Conservation (phyloP, 371 early-diverging fungal genomes). For the Apophysomyces sp. region DNA sequence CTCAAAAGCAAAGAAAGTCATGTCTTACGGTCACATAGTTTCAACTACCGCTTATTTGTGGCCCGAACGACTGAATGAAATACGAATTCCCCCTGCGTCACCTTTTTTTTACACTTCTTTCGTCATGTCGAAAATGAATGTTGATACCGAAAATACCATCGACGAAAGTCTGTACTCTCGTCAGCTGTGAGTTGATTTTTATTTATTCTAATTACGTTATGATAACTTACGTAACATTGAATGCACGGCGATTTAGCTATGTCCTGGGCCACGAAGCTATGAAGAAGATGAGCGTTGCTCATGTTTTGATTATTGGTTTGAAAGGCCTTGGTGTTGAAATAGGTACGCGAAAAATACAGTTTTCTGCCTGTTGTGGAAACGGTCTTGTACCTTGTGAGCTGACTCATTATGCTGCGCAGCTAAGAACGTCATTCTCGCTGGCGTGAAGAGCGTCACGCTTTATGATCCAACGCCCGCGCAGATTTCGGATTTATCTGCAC, state of each 20-base stretch:
- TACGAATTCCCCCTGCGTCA: background rate
- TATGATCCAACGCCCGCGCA: conserved; percentile 84
- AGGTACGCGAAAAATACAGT: conserved; percentile 48
- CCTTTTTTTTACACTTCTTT: background rate
- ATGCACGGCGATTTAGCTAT: conserved; percentile 62
- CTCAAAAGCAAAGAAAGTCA: too few relatives aligned
- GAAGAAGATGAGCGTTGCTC: conserved; percentile 97
- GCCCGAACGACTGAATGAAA: too few relatives aligned
- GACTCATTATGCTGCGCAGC: conserved; percentile 49
- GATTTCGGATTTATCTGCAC: conserved; percentile 91
- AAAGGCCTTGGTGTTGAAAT: conserved; percentile 99
- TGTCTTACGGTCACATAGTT: too few relatives aligned
- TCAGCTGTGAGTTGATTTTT: conserved; percentile 81
- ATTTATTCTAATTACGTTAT: background rate
- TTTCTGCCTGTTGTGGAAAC: background rate
- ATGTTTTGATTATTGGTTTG: conserved; percentile 96
- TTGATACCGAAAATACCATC: conserved; percentile 59
- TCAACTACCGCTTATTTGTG: too few relatives aligned
- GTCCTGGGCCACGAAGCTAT: conserved; percentile 99
- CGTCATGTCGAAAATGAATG: conserved; percentile 29
- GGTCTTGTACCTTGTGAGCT: background rate
- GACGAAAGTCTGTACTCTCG: conserved; percentile 97
- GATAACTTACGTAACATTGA: background rate
- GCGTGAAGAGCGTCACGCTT: conserved; percentile 97
- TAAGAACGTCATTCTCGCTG: conserved; percentile 99